Percentiles rank a stretch among this genome's conserved stretches.
Conservation (phyloP, 225 moss, liverwort and hornwort genomes). For the Lunularia cruciata region DNA sequence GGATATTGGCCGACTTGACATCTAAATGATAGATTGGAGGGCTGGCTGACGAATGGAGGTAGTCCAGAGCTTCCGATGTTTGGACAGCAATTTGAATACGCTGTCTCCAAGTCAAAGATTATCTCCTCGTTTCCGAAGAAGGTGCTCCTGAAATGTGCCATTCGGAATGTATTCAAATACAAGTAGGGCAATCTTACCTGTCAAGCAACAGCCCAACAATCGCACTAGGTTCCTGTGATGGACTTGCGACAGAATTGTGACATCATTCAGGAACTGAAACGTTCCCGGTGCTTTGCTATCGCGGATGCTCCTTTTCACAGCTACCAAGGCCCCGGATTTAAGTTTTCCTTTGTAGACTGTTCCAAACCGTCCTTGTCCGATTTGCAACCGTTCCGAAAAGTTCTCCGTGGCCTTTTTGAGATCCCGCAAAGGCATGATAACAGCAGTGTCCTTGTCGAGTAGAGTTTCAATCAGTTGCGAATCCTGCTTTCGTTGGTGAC, state of each 20-base stretch:
- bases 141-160: constrained; percentile 23
- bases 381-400: constrained; percentile 1
- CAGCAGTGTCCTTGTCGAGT: neutral
- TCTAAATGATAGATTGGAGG: constrained; percentile 47
- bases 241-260: constrained; percentile 18
- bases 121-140: neutral
- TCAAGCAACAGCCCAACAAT: constrained; percentile 21
- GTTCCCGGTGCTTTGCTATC: neutral
- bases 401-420: constrained; percentile 6
- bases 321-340: neutral
- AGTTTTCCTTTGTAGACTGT: neutral
- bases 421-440: neutral
- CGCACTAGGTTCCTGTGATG: constrained; percentile 21
- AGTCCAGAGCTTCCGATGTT: constrained; percentile 37
- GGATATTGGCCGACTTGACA: too few relatives aligned
- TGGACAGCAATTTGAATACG: constrained; percentile 36
- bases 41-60: constrained; percentile 43
- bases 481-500: neutral
- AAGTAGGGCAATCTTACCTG: neutral
- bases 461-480: neutral
- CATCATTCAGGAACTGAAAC: constrained; percentile 23
- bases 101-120: constrained; percentile 30
- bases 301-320: neutral
- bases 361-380: constrained; percentile 10
- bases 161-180: constrained; percentile 19